A percentile compares a stretch with the other conserved stretches of the same genome.
phyloP scores from a whole-genome alignment of 2,329 filamentous ascomycete species.

The Fusarium transvaalense region DNA sequence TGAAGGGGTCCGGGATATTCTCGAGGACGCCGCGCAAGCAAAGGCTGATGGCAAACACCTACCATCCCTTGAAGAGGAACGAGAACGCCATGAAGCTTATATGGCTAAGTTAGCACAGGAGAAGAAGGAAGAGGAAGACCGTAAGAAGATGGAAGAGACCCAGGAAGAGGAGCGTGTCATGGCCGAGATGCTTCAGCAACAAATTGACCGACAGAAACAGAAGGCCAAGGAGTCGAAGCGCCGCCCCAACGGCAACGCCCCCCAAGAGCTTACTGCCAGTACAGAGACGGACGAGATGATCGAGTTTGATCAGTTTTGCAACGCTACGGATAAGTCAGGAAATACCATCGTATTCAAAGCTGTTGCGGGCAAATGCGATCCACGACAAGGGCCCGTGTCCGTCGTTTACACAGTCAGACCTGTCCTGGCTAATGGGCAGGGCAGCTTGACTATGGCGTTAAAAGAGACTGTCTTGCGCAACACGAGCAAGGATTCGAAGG shows the following conservation, averaged over 20 bases:
- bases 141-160: slow-evolving; percentile 67
- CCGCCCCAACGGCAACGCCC: slow-evolving; percentile 56
- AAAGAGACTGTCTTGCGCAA: slow-evolving; percentile 76
- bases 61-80: slow-evolving; percentile 89
- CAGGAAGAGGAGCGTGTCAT: slow-evolving; percentile 78
- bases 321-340: slow-evolving; percentile 72
- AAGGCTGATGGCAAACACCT: slow-evolving; percentile 81
- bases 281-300: slow-evolving; percentile 56
- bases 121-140: slow-evolving; percentile 65
- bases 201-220: slow-evolving; percentile 75
- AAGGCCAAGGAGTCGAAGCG: slow-evolving; percentile 74
- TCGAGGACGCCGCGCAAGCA: slow-evolving; percentile 87
- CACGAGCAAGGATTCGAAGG: slow-evolving; percentile 67
- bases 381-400: slow-evolving; percentile 74
- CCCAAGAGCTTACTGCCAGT: slow-evolving; percentile 47
- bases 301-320: slow-evolving; percentile 76
- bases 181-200: slow-evolving; percentile 77
- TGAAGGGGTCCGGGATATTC: slow-evolving; percentile 76
- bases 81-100: slow-evolving; percentile 83
- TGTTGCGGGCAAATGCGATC: slow-evolving; percentile 76
- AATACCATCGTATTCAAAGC: slow-evolving; percentile 75
- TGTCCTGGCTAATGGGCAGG: slow-evolving; percentile 66
- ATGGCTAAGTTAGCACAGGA: slow-evolving; percentile 71
- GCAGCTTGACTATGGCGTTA: slow-evolving; percentile 75
- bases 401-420: slow-evolving; percentile 80